phyloP scores from a whole-genome alignment of 2,329 filamentous ascomycete species.

The Xylaria polymorpha region DNA sequence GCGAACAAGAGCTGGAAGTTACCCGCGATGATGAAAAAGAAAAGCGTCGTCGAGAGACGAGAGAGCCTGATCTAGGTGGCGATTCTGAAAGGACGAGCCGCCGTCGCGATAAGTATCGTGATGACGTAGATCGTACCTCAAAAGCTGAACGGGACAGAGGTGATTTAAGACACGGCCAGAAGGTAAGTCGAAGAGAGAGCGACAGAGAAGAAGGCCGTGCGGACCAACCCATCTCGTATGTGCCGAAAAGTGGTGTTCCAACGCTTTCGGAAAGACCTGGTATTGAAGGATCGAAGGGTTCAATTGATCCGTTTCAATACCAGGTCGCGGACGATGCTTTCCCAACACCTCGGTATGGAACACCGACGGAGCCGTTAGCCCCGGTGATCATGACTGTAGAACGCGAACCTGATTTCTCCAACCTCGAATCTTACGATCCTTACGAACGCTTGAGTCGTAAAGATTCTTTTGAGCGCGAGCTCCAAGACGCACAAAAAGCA shows the following conservation, averaged over 20 bases:
- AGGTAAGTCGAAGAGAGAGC: conserved; percentile 48
- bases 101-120: conserved; percentile 45
- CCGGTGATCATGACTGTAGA: conserved; percentile 65
- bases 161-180: conserved; percentile 36
- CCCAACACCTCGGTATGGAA: conserved; percentile 56
- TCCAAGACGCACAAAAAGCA: conserved; percentile 58
- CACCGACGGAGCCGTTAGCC: conserved; percentile 58
- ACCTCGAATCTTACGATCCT: conserved; percentile 45
- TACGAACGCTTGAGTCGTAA: conserved; percentile 59
- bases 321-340: conserved; percentile 67
- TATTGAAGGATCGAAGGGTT: conserved; percentile 46
- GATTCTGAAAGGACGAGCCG: conserved; percentile 41
- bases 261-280: conserved; percentile 45
- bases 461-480: conserved; percentile 62
- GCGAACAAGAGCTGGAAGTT: conserved; percentile 41
- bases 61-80: conserved; percentile 36
- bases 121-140: conserved; percentile 49
- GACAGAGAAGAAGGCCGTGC: conserved; percentile 40
- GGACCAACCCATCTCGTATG: conserved; percentile 37
- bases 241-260: conserved; percentile 44
- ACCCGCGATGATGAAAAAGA: conserved; percentile 41
- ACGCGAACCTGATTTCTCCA: conserved; percentile 63
- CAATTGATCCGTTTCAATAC: conserved; percentile 69
- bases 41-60: conserved; percentile 40
- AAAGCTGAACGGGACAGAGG: conserved; percentile 41